Evolutionary conservation across 2,329 filamentous ascomycete species (phyloP), one percentile per base, ranked within the genome.

Genomic region (Beauveria varroae): DNA sequence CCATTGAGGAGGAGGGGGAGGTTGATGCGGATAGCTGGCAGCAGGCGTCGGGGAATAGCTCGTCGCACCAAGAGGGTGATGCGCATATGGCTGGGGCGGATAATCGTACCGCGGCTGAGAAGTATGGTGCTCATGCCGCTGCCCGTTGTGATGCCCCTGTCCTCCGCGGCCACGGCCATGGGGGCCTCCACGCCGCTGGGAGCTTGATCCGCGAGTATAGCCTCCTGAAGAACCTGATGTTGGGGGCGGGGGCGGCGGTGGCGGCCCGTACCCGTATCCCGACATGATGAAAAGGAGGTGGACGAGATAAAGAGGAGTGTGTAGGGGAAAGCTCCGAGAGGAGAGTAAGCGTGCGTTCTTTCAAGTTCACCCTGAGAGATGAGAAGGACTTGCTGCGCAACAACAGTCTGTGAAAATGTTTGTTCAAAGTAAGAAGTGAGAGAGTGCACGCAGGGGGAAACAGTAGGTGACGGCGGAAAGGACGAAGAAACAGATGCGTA

Each of bases 211-310:
- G 43, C 75, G 73, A 8, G 72, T 69, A 61, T 80, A 81, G 40
- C 70, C 72, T 60, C 70, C 49, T 16, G 49, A 30, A 18, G 37
- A 43, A 50, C 68, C 65, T 34, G 70, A 67, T 7, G 68, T 63
- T 44, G 72, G 67, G 49, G 69, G 79, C 5, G 80, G 79, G 14
- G 34, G 34, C 24, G 80, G 79, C 14, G 80, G 80, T 60, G 80
- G 79, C 24, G 79, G 80, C n/a, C 76, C 80, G 74, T 83, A 83
- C 58, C 77, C 79, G 73, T 83, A 83, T 37, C 72, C 70, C 24
- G 80, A 75, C 80, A 82, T 82, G 55, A 61, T 62, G 63, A n/a
- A 24, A 9, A 30, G 7, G 22, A 28, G 30, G 37, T 5, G 16
- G n/a, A 46, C 8, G n/a, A 46, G 34, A 20, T 16, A 37, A 26